Evolutionary conservation across 1,284 basidiomycete genomes (phyloP), one percentile per base, ranked within the genome.

Genomic region (Afroboletus lepidellus): DNA sequence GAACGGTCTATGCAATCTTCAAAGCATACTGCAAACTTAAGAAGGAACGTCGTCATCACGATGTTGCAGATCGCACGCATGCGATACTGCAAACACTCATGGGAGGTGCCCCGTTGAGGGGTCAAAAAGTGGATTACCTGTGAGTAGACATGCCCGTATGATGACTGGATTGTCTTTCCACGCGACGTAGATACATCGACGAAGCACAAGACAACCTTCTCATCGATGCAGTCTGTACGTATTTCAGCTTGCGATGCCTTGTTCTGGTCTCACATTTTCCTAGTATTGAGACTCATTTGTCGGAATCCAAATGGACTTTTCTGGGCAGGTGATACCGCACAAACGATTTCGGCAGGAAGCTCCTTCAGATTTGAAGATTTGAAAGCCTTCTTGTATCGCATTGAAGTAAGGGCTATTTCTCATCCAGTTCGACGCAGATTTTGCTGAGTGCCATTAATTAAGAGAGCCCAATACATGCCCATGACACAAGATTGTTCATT

Each of bases 251-350:
- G 7, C 34, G 20, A 37, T 53, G 12, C 2, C 37, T 12, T 43
- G 8, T 33, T 39, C 11, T 1, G 21, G 21, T 39, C 37, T 61
- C 15, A 51, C 15, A 21, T 39, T 30, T n/a, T 16, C n/a, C 21
- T 20, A 88, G 87, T 90, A 1, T 64, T 90, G 39, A 72, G 85
- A 13, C 70, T 67, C 0, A 61, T 89, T 3, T 88, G 85, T 58
- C 67, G 66, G 12, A 88, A 90, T 60, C 76, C 80, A 0, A 71
- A 84, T 46, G 87, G 88, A 0, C 67, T 87, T 21, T 88, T 89
- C 61, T 90, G 84, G 84, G 87, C 87, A 0, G 88, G 87, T 0
- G 87, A 90, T 60, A 90, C 88, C 0, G 87, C 87, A 0, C 87
- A 90, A 58, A 86, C 87, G 0, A 90, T 90, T 18, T 82, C 83